phyloP scores from a whole-genome alignment of 208 protist genomes.

The Crithidia fasciculata region DNA sequence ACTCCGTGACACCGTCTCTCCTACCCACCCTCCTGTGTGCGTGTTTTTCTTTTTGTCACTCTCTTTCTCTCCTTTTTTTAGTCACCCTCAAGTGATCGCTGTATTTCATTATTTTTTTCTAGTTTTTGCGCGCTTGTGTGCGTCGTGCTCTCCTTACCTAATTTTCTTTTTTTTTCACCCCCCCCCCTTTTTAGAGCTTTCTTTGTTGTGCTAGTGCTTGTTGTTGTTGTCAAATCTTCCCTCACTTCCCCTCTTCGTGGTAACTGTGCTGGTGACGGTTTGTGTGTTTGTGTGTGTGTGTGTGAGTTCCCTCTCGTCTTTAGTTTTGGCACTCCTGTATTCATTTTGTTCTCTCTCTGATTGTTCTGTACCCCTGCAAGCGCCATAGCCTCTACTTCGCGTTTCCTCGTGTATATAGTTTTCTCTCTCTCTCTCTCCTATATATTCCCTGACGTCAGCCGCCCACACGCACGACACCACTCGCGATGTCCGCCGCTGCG shows the following conservation, averaged over 20 bases:
- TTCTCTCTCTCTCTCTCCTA: neutral
- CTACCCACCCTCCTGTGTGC: too few relatives aligned
- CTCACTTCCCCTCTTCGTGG: too few relatives aligned
- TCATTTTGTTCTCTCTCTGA: neutral
- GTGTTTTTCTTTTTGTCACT: conserved; percentile 7
- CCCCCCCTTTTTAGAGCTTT: neutral
- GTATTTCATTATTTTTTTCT: neutral
- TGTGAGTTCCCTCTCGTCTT: too few relatives aligned
- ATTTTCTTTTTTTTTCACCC: neutral
- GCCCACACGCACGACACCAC: too few relatives aligned
- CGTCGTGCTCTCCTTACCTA: too few relatives aligned
- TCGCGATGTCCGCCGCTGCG: neutral
- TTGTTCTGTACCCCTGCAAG: neutral
- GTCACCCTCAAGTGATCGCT: neutral
- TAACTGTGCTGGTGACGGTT: neutral
- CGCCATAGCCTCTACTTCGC: neutral
- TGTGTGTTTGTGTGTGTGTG: conserved; percentile 1
- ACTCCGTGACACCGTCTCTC: too few relatives aligned
- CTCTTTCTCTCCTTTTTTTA: neutral
- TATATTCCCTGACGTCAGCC: too few relatives aligned
- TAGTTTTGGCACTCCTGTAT: neutral
- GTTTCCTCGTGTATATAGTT: neutral
- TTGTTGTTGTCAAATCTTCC: neutral
- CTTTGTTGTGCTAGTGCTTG: neutral
- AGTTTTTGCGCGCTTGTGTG: neutral